Conservation (phyloP, 257 asterid species). For the Jaltomata sinuosa region DNA sequence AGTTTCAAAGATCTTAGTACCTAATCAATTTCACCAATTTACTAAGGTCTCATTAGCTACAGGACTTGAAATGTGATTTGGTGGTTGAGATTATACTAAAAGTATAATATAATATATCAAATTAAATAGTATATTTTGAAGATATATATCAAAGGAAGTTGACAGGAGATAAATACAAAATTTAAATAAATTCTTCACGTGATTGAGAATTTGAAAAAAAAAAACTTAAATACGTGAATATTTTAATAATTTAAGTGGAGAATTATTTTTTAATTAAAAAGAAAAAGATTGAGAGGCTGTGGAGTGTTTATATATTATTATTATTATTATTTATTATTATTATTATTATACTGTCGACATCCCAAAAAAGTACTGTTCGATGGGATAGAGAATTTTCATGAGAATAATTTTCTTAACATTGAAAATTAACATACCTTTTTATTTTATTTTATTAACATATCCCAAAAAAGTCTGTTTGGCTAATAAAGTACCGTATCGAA, state of each 20-base stretch:
- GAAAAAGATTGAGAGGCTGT: neutral
- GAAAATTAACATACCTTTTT: neutral
- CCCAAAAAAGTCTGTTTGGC: no score
- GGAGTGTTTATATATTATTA: no score
- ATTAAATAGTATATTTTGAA: neutral
- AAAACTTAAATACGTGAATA: no score
- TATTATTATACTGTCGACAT: neutral
- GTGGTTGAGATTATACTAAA: neutral
- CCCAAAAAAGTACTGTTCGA: neutral
- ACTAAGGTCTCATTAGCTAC: neutral
- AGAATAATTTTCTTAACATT: no score
- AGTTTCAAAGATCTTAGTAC: neutral
- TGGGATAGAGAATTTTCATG: no score
- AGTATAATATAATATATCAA: neutral
- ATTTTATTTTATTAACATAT: neutral
- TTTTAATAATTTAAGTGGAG: neutral
- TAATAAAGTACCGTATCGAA: no score
- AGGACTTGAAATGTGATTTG: neutral
- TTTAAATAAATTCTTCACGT: neutral
- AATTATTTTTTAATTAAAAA: no score
- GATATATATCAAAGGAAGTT: neutral
- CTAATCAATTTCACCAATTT: neutral
- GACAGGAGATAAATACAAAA: neutral
- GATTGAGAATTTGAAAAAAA: neutral
- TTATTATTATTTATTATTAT: no score